phyloP scores from a whole-genome alignment of 2,329 filamentous ascomycete species.

The Trichoderma polysporum region DNA sequence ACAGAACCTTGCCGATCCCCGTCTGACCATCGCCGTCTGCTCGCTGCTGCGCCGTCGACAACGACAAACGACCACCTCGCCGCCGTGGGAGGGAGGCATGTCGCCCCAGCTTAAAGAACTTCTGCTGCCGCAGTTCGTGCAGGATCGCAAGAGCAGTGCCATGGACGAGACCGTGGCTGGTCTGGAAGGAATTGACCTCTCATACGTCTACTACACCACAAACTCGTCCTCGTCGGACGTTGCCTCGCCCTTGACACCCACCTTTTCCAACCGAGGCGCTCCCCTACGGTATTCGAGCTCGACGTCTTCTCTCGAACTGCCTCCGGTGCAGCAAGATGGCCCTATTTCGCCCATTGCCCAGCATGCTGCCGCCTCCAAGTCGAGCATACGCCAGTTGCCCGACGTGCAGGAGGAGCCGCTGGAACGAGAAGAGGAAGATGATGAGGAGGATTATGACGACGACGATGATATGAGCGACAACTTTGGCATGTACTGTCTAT shows the following conservation, averaged over 20 bases:
- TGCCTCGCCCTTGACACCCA: conserved; percentile 69
- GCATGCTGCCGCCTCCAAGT: conserved; percentile 49
- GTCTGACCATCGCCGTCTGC: background rate
- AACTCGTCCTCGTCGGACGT: conserved; percentile 65
- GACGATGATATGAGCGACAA: conserved; percentile 38
- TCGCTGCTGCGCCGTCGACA: background rate
- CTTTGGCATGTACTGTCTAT: conserved; percentile 65
- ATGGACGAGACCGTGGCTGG: conserved; percentile 40
- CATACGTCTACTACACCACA: conserved; percentile 45
- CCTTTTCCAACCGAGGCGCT: conserved; percentile 60
- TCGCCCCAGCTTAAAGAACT: conserved; percentile 53
- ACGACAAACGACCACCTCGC: conserved; percentile 5
- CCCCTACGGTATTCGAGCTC: conserved; percentile 71
- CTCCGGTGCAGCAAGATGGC: conserved; percentile 30
- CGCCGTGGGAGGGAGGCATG: conserved; percentile 35
- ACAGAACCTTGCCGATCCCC: background rate
- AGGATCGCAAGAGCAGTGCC: conserved; percentile 49
- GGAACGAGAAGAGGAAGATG: conserved; percentile 64
- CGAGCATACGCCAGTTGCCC: conserved; percentile 67
- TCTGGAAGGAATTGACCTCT: conserved; percentile 36
- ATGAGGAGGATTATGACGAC: conserved; percentile 53
- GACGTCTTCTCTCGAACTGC: conserved; percentile 71
- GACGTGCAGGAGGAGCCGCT: conserved; percentile 82
- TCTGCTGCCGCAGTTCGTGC: conserved; percentile 53
- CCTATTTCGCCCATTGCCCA: conserved; percentile 30